Base-by-base conservation (phyloP, 148 eudicot genomes). In the Rhododendron ovatum region DNA sequence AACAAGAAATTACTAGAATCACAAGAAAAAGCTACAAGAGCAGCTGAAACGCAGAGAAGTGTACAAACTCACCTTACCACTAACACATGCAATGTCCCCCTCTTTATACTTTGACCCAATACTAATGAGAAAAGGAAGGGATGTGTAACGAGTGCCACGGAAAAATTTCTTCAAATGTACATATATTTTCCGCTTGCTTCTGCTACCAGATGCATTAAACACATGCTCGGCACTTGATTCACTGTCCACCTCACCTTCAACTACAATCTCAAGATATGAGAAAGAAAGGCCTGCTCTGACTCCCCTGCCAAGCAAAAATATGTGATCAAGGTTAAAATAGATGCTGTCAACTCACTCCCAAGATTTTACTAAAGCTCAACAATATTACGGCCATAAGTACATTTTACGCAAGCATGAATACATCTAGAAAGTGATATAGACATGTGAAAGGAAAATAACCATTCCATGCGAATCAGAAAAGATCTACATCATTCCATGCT, bases 41-140 rank as follows among this genome's bases (percentile, higher is more conserved):
- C n/a, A 78, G 45, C 75, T n/a, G 41, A 63, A 77, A 63, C 74
- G 59, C 55, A 84, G 77, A 84, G 10, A 55, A 39, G 18, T 15
- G 9, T 26, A 63, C 30, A 83, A 86, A 82, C 94, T 91, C 90
- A 95, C 99, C 98, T 97, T 97, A 87, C 99, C 99, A 88, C 98
- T 97, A 83, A 94, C 95, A 89, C 99, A 97, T 84, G 94, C 96
- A 81, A 90, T 84, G 82, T 95, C 99, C 85, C 98, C 98, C 90
- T 90, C 96, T 81, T 89, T 93, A 87, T 97, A 91, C 93, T 95
- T 97, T 63, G 74, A 92, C 89, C 93, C 89, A 57, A 97, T 85
- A 87, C 92, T 87, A 80, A 74, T 88, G 80, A 97, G 98, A 89
- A 97, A 97, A 84, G 95, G 95, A 61, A 81, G 87, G 83, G 28